Conservation (phyloP, 2,329 filamentous ascomycete species). For the Trichoderma hamatum region DNA sequence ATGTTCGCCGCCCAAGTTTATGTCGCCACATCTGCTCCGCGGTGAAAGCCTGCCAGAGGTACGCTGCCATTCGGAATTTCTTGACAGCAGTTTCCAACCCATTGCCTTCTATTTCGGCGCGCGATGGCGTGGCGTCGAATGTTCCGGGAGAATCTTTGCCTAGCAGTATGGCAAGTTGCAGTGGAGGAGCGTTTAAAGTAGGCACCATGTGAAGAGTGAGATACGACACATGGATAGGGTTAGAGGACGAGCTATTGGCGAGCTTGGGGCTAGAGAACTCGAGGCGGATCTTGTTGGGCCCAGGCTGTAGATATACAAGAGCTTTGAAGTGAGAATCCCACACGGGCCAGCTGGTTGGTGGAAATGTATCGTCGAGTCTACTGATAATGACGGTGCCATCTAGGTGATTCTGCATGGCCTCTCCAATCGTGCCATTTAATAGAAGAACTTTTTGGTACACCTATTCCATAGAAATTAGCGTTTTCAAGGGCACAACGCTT, state of each 20-base stretch:
- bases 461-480: constrained; percentile 49
- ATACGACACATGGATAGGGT: constrained; percentile 75
- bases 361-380: constrained; percentile 84
- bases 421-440: constrained; percentile 79
- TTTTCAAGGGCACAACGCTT: constrained; percentile 1
- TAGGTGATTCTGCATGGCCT: constrained; percentile 66
- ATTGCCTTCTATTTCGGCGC: constrained; percentile 79
- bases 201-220: constrained; percentile 87
- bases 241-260: constrained; percentile 66
- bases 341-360: constrained; percentile 83
- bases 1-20: constrained; percentile 80
- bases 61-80: constrained; percentile 94
- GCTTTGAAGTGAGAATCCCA: constrained; percentile 89
- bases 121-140: constrained; percentile 79
- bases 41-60: constrained; percentile 96
- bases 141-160: constrained; percentile 85
- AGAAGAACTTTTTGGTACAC: constrained; percentile 90
- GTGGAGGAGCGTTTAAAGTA: constrained; percentile 73
- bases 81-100: constrained; percentile 75
- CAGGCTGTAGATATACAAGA: constrained; percentile 85
- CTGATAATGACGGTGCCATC: constrained; percentile 80
- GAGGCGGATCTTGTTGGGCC: constrained; percentile 83
- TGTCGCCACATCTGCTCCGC: constrained; percentile 95
- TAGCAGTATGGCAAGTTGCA: constrained; percentile 86
- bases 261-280: constrained; percentile 87